Conservation (phyloP, 169 alveolate genomes). For the Eimeria sp. region DNA sequence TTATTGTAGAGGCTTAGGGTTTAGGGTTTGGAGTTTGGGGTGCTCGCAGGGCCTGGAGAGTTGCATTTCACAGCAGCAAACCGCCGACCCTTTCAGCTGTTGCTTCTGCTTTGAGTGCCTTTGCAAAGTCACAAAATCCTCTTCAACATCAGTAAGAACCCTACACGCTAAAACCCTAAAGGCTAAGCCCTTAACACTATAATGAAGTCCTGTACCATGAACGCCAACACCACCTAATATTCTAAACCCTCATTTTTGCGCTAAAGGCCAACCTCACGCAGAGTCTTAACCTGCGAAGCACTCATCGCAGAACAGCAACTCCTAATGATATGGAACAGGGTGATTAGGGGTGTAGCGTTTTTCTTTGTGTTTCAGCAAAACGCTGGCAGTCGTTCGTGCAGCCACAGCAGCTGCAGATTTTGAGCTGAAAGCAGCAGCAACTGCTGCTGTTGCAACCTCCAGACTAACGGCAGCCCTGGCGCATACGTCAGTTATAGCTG, state of each 20-base stretch:
- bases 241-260: too few species aligned
- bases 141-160: not conserved
- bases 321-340: not conserved
- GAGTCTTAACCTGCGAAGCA: not conserved
- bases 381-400: not conserved
- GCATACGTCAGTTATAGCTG: slow-evolving; percentile 2
- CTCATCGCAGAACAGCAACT: not conserved
- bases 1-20: not conserved
- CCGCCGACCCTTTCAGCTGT: slow-evolving; percentile 37
- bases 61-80: slow-evolving; percentile 83
- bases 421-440: slow-evolving; percentile 41
- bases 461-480: slow-evolving; percentile 7
- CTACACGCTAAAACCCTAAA: not conserved
- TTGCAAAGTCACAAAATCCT: not conserved
- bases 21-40: slow-evolving; percentile 5
- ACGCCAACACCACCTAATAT: not conserved
- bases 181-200: not conserved
- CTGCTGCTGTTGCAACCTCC: not conserved
- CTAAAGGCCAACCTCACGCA: not conserved
- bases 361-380: not conserved
- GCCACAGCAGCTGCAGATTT: slow-evolving; percentile 5
- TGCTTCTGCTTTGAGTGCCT: slow-evolving; percentile 28
- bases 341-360: slow-evolving; percentile 16
- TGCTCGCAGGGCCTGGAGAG: slow-evolving; percentile 87
- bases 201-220: not conserved